These are phyloP conservation scores for Kodamaea anthophila DNA, from an alignment of 1,139 yeast genomes.

Conservation along the genomic window DNA sequence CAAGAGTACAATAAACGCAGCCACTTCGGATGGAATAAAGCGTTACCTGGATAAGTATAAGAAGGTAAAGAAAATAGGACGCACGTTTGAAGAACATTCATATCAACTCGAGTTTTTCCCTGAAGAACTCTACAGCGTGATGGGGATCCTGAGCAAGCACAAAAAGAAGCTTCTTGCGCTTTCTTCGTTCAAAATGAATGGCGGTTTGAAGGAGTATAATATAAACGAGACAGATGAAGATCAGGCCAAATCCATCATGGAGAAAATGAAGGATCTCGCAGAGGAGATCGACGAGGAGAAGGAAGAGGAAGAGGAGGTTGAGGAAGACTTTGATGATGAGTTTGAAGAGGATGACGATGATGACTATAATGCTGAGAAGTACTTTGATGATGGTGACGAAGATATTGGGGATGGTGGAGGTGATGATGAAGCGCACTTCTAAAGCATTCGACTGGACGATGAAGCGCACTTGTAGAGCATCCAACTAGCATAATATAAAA, in stretches of 20 bases:
- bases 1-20: constrained; percentile 10
- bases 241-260: constrained; percentile 43
- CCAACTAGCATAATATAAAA: too few relatives aligned
- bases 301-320: constrained; percentile 34
- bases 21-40: constrained; percentile 51
- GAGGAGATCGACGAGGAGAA: constrained; percentile 45
- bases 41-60: constrained; percentile 72
- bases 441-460: too few relatives aligned
- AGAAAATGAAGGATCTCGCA: constrained; percentile 55
- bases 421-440: constrained; percentile 46
- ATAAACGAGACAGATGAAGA: constrained; percentile 21
- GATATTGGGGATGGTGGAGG: constrained; percentile 72
- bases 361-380: constrained; percentile 49
- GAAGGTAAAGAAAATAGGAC: constrained; percentile 67
- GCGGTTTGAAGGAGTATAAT: constrained; percentile 37
- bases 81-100: constrained; percentile 80
- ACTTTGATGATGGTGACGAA: constrained; percentile 69
- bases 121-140: constrained; percentile 64
- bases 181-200: constrained; percentile 42
- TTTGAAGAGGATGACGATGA: constrained; percentile 64
- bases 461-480: neutral
- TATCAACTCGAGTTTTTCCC: constrained; percentile 71
- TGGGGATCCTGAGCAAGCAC: constrained; percentile 59
- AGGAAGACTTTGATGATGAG: constrained; percentile 48
- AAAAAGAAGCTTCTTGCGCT: constrained; percentile 47